Evolutionary conservation across 2,329 filamentous ascomycete genomes (phyloP).

Genomic region (Aspergillus proliferans): DNA sequence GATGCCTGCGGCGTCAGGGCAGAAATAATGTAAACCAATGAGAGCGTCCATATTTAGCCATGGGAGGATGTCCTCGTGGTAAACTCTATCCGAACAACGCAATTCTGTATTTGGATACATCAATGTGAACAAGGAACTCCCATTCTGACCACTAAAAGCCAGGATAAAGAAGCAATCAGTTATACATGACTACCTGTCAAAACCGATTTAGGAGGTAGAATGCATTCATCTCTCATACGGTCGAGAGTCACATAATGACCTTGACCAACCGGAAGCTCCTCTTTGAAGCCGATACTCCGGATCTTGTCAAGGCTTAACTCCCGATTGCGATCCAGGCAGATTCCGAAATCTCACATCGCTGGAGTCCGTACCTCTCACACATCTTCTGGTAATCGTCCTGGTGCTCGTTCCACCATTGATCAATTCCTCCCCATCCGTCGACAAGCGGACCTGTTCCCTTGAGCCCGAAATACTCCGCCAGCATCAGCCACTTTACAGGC

Average conservation of each 20-base stretch:
- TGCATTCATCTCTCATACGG: conserved; percentile 3
- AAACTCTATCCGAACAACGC: no score
- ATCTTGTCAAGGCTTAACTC: conserved; percentile 19
- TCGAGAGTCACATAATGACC: conserved; percentile 12
- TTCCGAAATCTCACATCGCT: conserved; percentile 5
- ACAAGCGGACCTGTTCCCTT: conserved; percentile 4
- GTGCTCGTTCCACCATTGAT: conserved; percentile 16
- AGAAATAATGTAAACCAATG: no score
- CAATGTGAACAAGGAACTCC: no score
- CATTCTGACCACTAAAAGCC: no score
- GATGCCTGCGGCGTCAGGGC: no score
- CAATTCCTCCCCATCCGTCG: conserved; percentile 9
- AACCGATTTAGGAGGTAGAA: background rate
- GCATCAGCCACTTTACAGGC: conserved; percentile 13
- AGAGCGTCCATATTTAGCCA: no score
- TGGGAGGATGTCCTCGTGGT: no score
- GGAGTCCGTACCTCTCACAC: conserved; percentile 14
- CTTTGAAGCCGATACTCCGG: conserved; percentile 16
- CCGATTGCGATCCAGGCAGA: conserved; percentile 6
- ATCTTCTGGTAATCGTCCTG: conserved; percentile 13
- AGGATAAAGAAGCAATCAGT: no score
- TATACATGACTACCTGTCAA: background rate
- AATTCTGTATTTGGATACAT: no score
- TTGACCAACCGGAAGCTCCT: conserved; percentile 12
- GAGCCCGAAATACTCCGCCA: conserved; percentile 18